phyloP scores from a whole-genome alignment of 805 yeast species.

The Pichia occidentalis region DNA sequence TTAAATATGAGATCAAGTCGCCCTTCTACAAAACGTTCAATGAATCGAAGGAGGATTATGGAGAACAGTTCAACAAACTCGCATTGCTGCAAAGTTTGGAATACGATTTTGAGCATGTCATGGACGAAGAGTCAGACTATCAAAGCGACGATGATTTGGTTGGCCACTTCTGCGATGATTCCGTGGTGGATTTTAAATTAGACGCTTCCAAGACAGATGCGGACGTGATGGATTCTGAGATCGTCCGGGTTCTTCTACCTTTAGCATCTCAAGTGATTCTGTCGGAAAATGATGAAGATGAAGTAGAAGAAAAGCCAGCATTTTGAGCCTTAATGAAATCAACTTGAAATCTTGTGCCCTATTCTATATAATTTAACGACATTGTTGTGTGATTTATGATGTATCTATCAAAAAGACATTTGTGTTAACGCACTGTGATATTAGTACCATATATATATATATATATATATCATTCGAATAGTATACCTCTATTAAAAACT shows the following conservation, averaged over 20 bases:
- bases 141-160: conserved; percentile 26
- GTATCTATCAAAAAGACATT: too few relatives aligned
- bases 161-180: conserved; percentile 25
- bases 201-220: conserved; percentile 11
- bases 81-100: conserved; percentile 32
- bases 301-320: background rate
- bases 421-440: too few relatives aligned
- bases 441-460: too few relatives aligned
- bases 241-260: conserved; percentile 30
- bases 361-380: too few relatives aligned
- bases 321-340: too few relatives aligned
- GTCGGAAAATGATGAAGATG: conserved; percentile 8
- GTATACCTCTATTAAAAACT: too few relatives aligned
- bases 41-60: conserved; percentile 17
- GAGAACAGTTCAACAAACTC: conserved; percentile 26
- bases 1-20: conserved; percentile 31
- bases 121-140: conserved; percentile 24
- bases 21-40: conserved; percentile 24
- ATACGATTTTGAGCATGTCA: conserved; percentile 28
- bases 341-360: too few relatives aligned
- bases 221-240: conserved; percentile 21
- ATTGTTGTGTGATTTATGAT: background rate
- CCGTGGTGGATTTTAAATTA: conserved; percentile 22
- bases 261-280: conserved; percentile 31
- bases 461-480: too few relatives aligned